Evolutionary conservation across 495 filamentous ascomycete species (phyloP).

Genomic region (Hyaloscypha finlandica): DNA sequence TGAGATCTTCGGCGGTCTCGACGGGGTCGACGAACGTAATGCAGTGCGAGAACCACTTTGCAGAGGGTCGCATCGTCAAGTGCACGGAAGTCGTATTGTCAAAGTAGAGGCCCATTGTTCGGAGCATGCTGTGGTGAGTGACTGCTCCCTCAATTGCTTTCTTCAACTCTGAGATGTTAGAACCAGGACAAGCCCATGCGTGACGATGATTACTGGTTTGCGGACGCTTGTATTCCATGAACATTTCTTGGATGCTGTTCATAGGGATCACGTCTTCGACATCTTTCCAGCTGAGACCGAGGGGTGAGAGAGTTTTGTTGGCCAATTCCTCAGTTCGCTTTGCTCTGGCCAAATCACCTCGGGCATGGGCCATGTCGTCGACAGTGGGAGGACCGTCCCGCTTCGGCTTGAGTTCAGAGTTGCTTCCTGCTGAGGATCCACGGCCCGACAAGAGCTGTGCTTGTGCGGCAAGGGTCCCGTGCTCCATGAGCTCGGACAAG

Average conservation of each 20-base stretch:
- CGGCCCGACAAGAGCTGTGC: not conserved
- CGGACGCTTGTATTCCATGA: not conserved
- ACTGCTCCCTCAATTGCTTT: not conserved
- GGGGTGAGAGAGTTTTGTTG: not conserved
- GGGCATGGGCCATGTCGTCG: not conserved
- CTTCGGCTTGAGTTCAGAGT: not conserved
- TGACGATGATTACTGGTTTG: not conserved
- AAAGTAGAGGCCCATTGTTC: not conserved
- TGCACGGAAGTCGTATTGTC: not conserved
- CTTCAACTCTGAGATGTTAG: not conserved
- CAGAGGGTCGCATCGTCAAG: not conserved
- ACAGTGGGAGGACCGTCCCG: not conserved
- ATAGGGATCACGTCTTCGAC: slow-evolving; percentile 3
- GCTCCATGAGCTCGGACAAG: not conserved
- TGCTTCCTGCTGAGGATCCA: not conserved
- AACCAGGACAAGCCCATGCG: not conserved
- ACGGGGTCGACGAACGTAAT: not conserved
- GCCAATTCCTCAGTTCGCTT: slow-evolving; percentile 2
- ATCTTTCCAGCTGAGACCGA: not conserved
- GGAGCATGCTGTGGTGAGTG: slow-evolving; percentile 1
- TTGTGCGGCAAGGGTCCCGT: not conserved
- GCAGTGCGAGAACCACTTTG: slow-evolving; percentile 4
- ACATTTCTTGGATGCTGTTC: not conserved
- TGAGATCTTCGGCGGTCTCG: not conserved
- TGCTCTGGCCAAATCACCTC: not conserved